Evolutionary conservation across 73 alveolate species (phyloP).

Genomic region (Stentor roeselii): DNA sequence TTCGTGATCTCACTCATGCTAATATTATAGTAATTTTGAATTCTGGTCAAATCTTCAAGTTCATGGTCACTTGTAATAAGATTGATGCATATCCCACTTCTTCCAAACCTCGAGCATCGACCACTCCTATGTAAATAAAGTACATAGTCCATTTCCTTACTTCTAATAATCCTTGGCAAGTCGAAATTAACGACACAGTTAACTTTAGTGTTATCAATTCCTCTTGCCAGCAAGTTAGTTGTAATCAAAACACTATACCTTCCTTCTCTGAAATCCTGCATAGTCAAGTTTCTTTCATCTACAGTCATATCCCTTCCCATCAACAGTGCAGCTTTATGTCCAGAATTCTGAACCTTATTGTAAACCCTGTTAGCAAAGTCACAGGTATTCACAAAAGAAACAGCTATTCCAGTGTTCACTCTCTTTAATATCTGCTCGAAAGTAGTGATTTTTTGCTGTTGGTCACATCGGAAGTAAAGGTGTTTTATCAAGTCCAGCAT

Average conservation of each 20-base stretch:
- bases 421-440: conserved; percentile 40
- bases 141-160: background rate
- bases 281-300: conserved; percentile 62
- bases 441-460: conserved; percentile 39
- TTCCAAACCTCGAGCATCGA: conserved; percentile 52
- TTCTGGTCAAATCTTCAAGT: background rate
- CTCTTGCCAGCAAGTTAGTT: conserved; percentile 69
- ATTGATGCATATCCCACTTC: conserved; percentile 45
- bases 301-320: conserved; percentile 61
- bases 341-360: conserved; percentile 33
- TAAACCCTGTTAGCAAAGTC: conserved; percentile 56
- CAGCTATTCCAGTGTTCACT: conserved; percentile 37
- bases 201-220: conserved; percentile 60
- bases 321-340: conserved; percentile 40
- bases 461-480: conserved; percentile 24
- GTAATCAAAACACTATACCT: conserved; percentile 51
- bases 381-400: conserved; percentile 65
- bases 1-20: background rate
- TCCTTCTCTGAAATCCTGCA: conserved; percentile 55
- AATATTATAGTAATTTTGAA: background rate
- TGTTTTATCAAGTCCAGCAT: conserved; percentile 48
- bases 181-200: conserved; percentile 68
- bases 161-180: conserved; percentile 37
- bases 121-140: conserved; percentile 54
- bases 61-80: conserved; percentile 32